Base-by-base conservation (phyloP, 2,329 filamentous ascomycete genomes). In the Huntiella omanensis region DNA sequence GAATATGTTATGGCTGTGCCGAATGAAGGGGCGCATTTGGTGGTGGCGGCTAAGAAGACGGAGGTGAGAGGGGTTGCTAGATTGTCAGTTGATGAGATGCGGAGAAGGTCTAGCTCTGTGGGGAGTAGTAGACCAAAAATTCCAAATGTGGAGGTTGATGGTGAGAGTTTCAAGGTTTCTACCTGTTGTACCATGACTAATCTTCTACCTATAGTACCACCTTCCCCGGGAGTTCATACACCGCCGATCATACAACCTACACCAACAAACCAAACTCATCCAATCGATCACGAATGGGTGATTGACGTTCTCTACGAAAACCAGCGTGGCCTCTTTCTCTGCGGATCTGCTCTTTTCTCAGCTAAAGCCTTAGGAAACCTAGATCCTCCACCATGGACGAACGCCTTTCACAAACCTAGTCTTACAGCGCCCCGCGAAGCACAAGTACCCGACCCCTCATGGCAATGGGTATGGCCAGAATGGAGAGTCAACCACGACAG, bases 291-390 rank as follows among this genome's bases (percentile, higher is more conserved):
- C 64, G 58, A 77, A 52, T 66, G 67, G 2, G 78, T 73, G 22
- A 76, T 96, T 50, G 91, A 98, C 52, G 73, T 96, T 4, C 68
- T 98, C 0, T 96, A 93, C 61, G 91, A 98, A 60, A 98, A 98
- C 57, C 83, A 98, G 63, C 75, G 91, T 48, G 91, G 91, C 8
- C 78, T 76, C 35, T 93, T 95, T 57, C 68, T 93, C 51, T 96
- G 88, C 55, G 88, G 91, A 22, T 73, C 86, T 10, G 79, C 87
- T 0, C 70, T 92, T n/a, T 98, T 95, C 65, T 93, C 87, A 1
- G 73, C 77, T 5, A 80, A 79, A 52, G 88, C 87, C 1, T 70
- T 98, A 1, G 77, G 93, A 33, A 81, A 83, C 50, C 73, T 93
- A 42, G 91, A 98, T 57, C 85, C 87, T 0, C 63, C 81, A 5